Evolutionary conservation across 106 monocot genomes (phyloP).

Genomic region (Phalaenopsis aphrodite): DNA sequence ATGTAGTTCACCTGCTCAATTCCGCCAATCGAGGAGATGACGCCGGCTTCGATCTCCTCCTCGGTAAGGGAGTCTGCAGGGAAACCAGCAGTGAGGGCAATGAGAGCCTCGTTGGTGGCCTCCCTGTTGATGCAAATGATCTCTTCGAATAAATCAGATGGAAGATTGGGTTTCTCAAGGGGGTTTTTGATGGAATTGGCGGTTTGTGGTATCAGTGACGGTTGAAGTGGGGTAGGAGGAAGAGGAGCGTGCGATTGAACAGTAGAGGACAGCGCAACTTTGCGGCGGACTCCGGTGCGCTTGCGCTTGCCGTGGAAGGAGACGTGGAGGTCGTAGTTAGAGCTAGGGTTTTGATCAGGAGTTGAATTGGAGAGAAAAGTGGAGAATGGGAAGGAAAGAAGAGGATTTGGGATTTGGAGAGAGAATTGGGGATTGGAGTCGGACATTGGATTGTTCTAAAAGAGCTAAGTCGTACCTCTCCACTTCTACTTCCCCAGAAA

Average conservation of each 20-base stretch:
- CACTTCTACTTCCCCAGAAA: neutral
- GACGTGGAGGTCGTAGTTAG: constrained; percentile 26
- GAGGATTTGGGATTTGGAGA: neutral
- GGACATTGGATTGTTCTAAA: constrained; percentile 5
- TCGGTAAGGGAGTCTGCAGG: constrained; percentile 96
- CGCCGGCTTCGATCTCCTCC: constrained; percentile 85
- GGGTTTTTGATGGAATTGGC: neutral
- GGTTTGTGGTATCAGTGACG: neutral
- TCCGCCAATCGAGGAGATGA: constrained; percentile 79
- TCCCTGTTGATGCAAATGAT: constrained; percentile 95
- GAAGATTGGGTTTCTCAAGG: neutral
- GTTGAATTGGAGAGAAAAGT: neutral
- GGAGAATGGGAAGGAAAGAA: constrained; percentile 1
- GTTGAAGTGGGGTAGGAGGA: neutral
- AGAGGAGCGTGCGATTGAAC: constrained; percentile 5
- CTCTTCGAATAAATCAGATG: constrained; percentile 62
- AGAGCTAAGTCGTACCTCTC: neutral
- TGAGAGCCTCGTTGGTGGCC: constrained; percentile 88
- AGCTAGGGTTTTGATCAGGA: constrained; percentile 19
- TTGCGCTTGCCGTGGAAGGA: constrained; percentile 68
- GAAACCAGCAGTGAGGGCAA: constrained; percentile 85
- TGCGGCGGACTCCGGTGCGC: constrained; percentile 87
- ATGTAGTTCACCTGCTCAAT: constrained; percentile 95
- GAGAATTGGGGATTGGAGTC: neutral
- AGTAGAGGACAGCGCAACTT: constrained; percentile 15